These are phyloP conservation scores for Cordyceps militaris DNA, from an alignment of 2,329 filamentous ascomycete species.

Conservation along the genomic window DNA sequence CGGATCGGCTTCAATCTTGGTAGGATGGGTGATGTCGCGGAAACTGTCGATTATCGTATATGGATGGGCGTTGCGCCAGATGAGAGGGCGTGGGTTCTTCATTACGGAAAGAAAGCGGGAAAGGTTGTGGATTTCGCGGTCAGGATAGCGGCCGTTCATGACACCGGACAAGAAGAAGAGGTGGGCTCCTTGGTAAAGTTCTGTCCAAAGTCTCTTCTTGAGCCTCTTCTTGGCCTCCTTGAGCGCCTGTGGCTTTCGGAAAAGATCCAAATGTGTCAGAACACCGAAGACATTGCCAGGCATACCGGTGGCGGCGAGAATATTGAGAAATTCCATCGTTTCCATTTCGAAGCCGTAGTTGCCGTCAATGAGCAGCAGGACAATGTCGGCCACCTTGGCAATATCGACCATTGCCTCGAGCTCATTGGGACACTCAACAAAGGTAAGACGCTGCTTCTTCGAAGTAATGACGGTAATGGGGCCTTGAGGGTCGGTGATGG, in stretches of 20 bases:
- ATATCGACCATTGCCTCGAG: conserved; percentile 95
- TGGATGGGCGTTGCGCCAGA: conserved; percentile 95
- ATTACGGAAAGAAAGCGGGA: conserved; percentile 95
- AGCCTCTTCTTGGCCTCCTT: conserved; percentile 93
- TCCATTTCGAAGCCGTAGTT: conserved; percentile 99
- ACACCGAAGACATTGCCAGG: conserved; percentile 98
- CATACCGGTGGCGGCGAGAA: conserved; percentile 91
- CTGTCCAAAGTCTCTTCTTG: conserved; percentile 94
- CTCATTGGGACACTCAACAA: conserved; percentile 95
- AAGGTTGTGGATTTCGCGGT: conserved; percentile 91
- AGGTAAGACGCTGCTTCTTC: conserved; percentile 89
- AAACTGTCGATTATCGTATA: conserved; percentile 93
- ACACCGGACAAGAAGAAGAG: conserved; percentile 95
- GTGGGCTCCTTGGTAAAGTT: conserved; percentile 93
- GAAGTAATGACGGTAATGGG: conserved; percentile 95
- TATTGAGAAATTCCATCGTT: conserved; percentile 98
- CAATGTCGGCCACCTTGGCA: conserved; percentile 94
- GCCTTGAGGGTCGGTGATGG: conserved; percentile 78
- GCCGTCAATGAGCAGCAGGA: conserved; percentile 95
- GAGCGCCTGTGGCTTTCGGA: conserved; percentile 85
- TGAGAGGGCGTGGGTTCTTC: conserved; percentile 94
- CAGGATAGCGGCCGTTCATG: conserved; percentile 92
- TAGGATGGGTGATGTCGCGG: conserved; percentile 89
- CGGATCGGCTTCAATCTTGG: conserved; percentile 76
- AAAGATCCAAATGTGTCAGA: conserved; percentile 90